Percentiles rank a stretch among this genome's conserved stretches.
These are phyloP conservation scores for Vanilla planifolia DNA, from an alignment of 106 monocot species.

Conservation along the genomic window DNA sequence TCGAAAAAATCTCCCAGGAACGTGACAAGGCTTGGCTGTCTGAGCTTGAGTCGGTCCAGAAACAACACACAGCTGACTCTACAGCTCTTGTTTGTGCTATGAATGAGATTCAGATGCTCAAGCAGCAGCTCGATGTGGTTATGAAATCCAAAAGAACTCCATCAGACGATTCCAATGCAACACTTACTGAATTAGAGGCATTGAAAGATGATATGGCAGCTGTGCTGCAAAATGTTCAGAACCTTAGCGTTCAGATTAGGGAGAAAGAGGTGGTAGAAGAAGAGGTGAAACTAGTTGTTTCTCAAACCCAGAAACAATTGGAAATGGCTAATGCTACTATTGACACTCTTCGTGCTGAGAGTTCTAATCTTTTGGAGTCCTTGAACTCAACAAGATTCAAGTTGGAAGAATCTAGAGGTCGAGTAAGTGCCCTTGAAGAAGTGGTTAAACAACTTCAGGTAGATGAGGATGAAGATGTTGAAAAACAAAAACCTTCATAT, in stretches of 20 bases:
- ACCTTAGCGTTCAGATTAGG: slow-evolving; percentile 31
- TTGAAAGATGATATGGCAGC: slow-evolving; percentile 40
- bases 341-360: slow-evolving; percentile 41
- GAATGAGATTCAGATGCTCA: slow-evolving; percentile 70
- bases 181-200: slow-evolving; percentile 27
- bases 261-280: slow-evolving; percentile 28
- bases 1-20: slow-evolving; percentile 53
- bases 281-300: slow-evolving; percentile 22
- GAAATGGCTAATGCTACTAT: slow-evolving; percentile 47
- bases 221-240: slow-evolving; percentile 27
- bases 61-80: slow-evolving; percentile 56
- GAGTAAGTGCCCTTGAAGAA: slow-evolving; percentile 25
- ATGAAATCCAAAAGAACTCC: slow-evolving; percentile 28
- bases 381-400: slow-evolving; percentile 34
- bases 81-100: slow-evolving; percentile 44
- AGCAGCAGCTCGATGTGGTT: slow-evolving; percentile 44
- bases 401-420: slow-evolving; percentile 45
- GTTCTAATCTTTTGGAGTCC: slow-evolving; percentile 45
- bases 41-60: slow-evolving; percentile 70
- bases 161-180: slow-evolving; percentile 22
- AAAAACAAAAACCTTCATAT: slow-evolving; percentile 30
- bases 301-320: slow-evolving; percentile 39
- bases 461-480: slow-evolving; percentile 40
- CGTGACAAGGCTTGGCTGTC: slow-evolving; percentile 73
- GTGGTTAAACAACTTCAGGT: slow-evolving; percentile 20